phyloP scores from a whole-genome alignment of 768 basidiomycete species.

The Tephrocybe sp. region DNA sequence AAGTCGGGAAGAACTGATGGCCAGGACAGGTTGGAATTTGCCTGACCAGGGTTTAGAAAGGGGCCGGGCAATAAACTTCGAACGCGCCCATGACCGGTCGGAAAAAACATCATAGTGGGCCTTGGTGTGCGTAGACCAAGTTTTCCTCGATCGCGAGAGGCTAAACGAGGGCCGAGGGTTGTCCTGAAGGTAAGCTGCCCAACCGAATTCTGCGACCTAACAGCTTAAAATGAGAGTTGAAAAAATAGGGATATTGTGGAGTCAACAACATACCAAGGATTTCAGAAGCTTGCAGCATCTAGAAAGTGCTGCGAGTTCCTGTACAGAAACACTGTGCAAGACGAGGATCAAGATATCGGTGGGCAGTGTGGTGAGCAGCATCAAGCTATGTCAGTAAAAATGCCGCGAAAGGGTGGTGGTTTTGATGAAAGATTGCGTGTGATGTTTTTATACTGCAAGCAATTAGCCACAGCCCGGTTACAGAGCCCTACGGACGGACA shows the following conservation, averaged over 20 bases:
- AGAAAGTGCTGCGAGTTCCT: slow-evolving; percentile 42
- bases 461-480: background rate
- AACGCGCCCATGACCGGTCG: slow-evolving; percentile 51
- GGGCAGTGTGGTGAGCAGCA: slow-evolving; percentile 41
- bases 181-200: slow-evolving; percentile 47
- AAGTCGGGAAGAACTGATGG: slow-evolving; percentile 52
- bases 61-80: slow-evolving; percentile 59
- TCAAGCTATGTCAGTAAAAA: no score
- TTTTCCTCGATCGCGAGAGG: slow-evolving; percentile 37
- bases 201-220: slow-evolving; percentile 63
- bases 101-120: slow-evolving; percentile 50
- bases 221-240: slow-evolving; percentile 1
- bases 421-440: no score
- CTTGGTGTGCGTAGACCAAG: slow-evolving; percentile 43
- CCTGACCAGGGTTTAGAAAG: slow-evolving; percentile 57
- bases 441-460: slow-evolving; percentile 1
- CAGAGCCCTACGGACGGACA: background rate
- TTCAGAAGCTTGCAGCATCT: slow-evolving; percentile 37
- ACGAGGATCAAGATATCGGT: slow-evolving; percentile 56
- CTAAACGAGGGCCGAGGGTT: slow-evolving; percentile 57
- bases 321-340: slow-evolving; percentile 40
- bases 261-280: slow-evolving; percentile 40
- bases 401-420: no score
- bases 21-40: slow-evolving; percentile 55
- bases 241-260: background rate